Evolutionary conservation across 1,284 basidiomycete species (phyloP), one percentile per base, ranked within the genome.

Genomic region (Ceratobasidium sp.): DNA sequence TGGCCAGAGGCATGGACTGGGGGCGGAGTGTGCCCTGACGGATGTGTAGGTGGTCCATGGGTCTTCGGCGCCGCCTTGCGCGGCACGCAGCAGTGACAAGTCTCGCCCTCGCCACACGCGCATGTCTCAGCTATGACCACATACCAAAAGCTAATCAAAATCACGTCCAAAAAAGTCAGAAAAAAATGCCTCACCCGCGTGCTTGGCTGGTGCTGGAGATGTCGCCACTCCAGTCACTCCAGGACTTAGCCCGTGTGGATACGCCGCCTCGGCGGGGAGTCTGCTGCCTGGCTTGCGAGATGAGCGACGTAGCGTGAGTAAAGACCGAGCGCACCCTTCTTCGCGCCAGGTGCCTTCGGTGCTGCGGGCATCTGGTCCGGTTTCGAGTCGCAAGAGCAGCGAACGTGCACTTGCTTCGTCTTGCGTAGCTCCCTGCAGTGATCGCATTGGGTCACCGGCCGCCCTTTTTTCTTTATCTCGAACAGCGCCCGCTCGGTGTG

Each of bases 401-500:
- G 92, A 77, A 92, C 89, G 81, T 93, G 91, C 68, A 92, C 90
- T 86, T 92, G 91, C 84, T 91, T 92, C 67, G 90, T 91, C 87
- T 94, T 94, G 78, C 93, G 88, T 51, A 93, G 88, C 81, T 94
- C 91, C 83, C 92, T 89, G 84, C 93, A 95, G 84, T 91, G 91
- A 79, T 90, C 89, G 85, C 93, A 95, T 85, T 95, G 94, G 1
- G 93, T 94, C n/a, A 93, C 88, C 0, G 93, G 93, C 69, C 93
- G 88, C 67, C 92, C 93, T 86, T 95, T 91, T 85, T 93, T 93
- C 88, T 94, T 93, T 82, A 96, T 91, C 85, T 94, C 93, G 84
- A 91, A 94, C 72, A 94, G 87, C 39, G 93, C 91, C 56, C 94
- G 89, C 83, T 94, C 92, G 79, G 90, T 91, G 84, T 94, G 94